Evolutionary conservation across 208 protist species (phyloP).

Genomic region (Wallacemonas rigidus): DNA sequence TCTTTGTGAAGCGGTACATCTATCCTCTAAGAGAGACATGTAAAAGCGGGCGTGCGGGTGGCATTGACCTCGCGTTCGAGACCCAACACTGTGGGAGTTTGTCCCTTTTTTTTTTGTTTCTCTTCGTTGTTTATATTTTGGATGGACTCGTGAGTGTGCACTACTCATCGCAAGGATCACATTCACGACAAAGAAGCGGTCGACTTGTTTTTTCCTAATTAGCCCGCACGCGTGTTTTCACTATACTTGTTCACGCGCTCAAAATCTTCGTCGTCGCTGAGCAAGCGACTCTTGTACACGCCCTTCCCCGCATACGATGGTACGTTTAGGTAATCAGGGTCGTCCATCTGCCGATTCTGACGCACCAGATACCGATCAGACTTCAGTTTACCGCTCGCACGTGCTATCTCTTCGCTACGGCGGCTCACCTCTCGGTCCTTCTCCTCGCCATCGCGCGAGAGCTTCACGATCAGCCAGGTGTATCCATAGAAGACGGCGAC

Average conservation of each 20-base stretch:
- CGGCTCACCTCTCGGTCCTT: slow-evolving; percentile 35
- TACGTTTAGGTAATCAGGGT: slow-evolving; percentile 77
- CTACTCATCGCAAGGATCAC: background rate
- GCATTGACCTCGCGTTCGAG: no score
- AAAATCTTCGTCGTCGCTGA: slow-evolving; percentile 49
- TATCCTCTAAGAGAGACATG: no score
- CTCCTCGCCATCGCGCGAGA: slow-evolving; percentile 41
- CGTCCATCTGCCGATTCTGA: slow-evolving; percentile 69
- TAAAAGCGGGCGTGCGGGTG: no score
- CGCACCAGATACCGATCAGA: slow-evolving; percentile 69
- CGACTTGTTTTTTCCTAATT: background rate
- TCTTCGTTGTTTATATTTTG: no score
- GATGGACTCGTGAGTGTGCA: no score
- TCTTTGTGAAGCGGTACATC: no score
- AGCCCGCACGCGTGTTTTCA: slow-evolving; percentile 24
- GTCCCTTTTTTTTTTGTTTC: no score
- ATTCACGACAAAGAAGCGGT: slow-evolving; percentile 10
- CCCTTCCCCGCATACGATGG: slow-evolving; percentile 70
- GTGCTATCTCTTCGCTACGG: slow-evolving; percentile 46
- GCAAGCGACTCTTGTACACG: slow-evolving; percentile 52
- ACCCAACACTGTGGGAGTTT: no score
- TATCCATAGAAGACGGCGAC: slow-evolving; percentile 49
- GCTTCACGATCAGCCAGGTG: slow-evolving; percentile 45
- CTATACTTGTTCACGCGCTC: slow-evolving; percentile 25
- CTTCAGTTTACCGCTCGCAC: slow-evolving; percentile 67